These are phyloP conservation scores for Solanum arcanum DNA, from an alignment of 257 asterid genomes.

Conservation along the genomic window DNA sequence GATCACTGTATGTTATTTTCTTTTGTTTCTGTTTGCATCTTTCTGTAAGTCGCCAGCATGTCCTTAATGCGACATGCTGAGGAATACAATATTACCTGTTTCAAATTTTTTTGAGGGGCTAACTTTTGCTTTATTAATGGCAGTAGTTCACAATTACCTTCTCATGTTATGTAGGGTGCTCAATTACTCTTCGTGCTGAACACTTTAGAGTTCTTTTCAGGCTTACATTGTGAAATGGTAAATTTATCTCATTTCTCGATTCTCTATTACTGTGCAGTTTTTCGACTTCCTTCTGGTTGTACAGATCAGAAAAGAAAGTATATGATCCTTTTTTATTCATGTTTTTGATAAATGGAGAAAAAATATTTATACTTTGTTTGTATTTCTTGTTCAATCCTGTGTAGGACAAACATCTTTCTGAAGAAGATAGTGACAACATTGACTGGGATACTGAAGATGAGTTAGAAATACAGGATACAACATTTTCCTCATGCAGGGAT, in stretches of 20 bases:
- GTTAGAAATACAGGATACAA: constrained; percentile 6
- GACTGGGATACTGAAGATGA: constrained; percentile 37
- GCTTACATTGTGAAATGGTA: not conserved
- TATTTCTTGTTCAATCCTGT: not conserved
- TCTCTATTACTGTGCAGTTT: not conserved
- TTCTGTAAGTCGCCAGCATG: not conserved
- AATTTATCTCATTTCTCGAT: not conserved
- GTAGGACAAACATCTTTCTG: constrained; percentile 13
- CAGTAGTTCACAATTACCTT: not conserved
- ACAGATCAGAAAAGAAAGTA: not conserved
- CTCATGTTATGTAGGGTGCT: not conserved
- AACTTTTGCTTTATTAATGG: not conserved
- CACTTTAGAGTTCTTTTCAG: not conserved
- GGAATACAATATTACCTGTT: not conserved
- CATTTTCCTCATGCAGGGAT: not conserved
- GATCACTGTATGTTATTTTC: not conserved
- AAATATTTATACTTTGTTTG: not conserved
- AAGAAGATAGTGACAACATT: constrained; percentile 9
- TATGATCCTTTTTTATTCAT: not conserved
- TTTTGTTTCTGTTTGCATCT: not conserved
- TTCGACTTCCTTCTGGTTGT: not conserved
- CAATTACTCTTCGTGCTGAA: not conserved
- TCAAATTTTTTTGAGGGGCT: not conserved
- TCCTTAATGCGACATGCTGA: not conserved
- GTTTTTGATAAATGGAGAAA: not conserved